Percentiles rank a stretch among this genome's conserved stretches.
phyloP scores from a whole-genome alignment of 2,329 filamentous ascomycete genomes.

The Alternaria infectoria region DNA sequence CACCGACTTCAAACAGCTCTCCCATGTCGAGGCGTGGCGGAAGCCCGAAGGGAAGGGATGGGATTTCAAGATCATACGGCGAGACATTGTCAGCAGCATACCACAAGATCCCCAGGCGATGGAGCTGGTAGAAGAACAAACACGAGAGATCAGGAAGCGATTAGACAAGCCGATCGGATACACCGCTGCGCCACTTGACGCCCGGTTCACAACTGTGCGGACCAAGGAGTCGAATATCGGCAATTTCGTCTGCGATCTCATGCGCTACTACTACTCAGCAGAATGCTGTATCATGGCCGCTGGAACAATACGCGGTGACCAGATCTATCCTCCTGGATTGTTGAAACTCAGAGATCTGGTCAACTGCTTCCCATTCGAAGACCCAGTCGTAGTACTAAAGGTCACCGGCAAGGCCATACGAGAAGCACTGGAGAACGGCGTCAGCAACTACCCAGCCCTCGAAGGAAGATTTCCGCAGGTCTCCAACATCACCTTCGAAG shows the following conservation, averaged over 20 bases:
- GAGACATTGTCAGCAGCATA: slow-evolving; percentile 75
- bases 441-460: slow-evolving; percentile 79
- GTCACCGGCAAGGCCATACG: slow-evolving; percentile 74
- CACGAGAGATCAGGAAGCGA: slow-evolving; percentile 74
- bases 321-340: slow-evolving; percentile 83
- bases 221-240: slow-evolving; percentile 80
- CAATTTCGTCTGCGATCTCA: slow-evolving; percentile 91
- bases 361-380: slow-evolving; percentile 91
- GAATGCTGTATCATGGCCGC: slow-evolving; percentile 86
- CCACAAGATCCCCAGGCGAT: slow-evolving; percentile 67
- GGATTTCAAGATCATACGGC: slow-evolving; percentile 78
- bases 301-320: slow-evolving; percentile 85
- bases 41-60: slow-evolving; percentile 63
- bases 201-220: slow-evolving; percentile 83
- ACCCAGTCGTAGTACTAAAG: slow-evolving; percentile 80
- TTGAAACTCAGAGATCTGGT: slow-evolving; percentile 81
- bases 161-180: slow-evolving; percentile 82
- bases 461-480: slow-evolving; percentile 88
- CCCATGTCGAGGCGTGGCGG: slow-evolving; percentile 79
- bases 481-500: slow-evolving; percentile 78
- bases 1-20: slow-evolving; percentile 90
- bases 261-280: slow-evolving; percentile 80
- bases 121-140: slow-evolving; percentile 70
- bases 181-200: slow-evolving; percentile 81
- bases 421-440: slow-evolving; percentile 83